Evolutionary conservation across 805 yeast species (phyloP).

Genomic region (Cyberlindnera americana): DNA sequence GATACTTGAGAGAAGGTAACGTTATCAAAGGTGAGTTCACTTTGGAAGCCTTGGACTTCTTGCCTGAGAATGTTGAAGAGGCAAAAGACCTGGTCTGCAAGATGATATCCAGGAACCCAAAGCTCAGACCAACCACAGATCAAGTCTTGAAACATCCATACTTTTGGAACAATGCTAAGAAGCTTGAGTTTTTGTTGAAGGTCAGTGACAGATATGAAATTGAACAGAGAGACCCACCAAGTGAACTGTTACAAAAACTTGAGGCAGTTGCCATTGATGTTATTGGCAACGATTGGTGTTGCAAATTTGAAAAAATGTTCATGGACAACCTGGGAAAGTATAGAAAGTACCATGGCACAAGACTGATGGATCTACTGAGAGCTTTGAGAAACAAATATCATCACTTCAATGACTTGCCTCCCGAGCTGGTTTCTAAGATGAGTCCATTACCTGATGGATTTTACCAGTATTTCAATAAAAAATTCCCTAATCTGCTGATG

Average conservation of each 20-base stretch:
- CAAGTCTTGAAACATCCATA: constrained; percentile 77
- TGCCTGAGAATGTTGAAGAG: constrained; percentile 48
- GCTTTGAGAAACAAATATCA: constrained; percentile 93
- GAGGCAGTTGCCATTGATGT: constrained; percentile 51
- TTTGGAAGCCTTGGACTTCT: constrained; percentile 19
- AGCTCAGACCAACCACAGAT: constrained; percentile 64
- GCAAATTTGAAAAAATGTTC: constrained; percentile 64
- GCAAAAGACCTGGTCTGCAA: constrained; percentile 65
- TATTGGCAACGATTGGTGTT: constrained; percentile 74
- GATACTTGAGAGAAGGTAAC: constrained; percentile 83
- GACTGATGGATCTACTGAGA: constrained; percentile 79
- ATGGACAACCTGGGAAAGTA: constrained; percentile 85
- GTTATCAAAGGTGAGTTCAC: constrained; percentile 64
- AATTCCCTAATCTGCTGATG: constrained; percentile 79
- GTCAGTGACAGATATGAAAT: constrained; percentile 90
- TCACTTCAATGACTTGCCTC: constrained; percentile 88
- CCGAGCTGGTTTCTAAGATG: constrained; percentile 56
- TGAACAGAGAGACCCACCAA: constrained; percentile 77
- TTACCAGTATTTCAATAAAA: constrained; percentile 64
- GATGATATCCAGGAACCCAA: constrained; percentile 73
- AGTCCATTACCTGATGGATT: constrained; percentile 84
- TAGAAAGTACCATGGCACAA: constrained; percentile 77
- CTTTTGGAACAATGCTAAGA: constrained; percentile 75
- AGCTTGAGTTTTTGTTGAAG: constrained; percentile 77
- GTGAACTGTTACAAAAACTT: constrained; percentile 49